A percentile compares a stretch with the other conserved stretches of the same genome.
These are phyloP conservation scores for Penicillium sp. DNA, from an alignment of 2,329 filamentous ascomycete species.

Conservation along the genomic window DNA sequence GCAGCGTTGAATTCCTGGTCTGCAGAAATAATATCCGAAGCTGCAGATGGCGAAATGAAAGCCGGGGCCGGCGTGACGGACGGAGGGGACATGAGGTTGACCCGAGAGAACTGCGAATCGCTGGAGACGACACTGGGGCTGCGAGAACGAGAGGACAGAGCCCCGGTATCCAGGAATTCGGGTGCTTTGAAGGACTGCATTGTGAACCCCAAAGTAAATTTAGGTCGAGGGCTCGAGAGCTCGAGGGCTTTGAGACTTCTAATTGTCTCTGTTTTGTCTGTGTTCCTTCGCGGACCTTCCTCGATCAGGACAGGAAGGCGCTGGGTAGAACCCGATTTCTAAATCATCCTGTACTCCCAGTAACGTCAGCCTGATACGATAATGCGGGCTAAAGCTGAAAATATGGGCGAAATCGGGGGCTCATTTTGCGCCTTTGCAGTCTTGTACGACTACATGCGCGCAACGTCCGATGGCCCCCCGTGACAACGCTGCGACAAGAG, in stretches of 20 bases:
- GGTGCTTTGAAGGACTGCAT: constrained; percentile 34
- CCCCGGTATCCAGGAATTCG: constrained; percentile 31
- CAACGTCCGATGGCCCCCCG: constrained; percentile 5
- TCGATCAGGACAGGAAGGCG: constrained; percentile 13
- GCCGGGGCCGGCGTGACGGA: constrained; percentile 71
- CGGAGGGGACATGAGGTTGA: constrained; percentile 60
- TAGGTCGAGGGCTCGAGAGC: constrained; percentile 3
- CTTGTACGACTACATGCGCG: constrained; percentile 7
- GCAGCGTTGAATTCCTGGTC: constrained; percentile 73
- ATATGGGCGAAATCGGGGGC: constrained; percentile 2
- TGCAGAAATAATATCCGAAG: constrained; percentile 86
- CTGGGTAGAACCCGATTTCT: constrained; percentile 22
- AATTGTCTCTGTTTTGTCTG: constrained; percentile 3
- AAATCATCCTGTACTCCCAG: constrained; percentile 26
- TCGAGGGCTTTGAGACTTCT: background rate
- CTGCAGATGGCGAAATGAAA: constrained; percentile 83
- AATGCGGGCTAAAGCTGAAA: constrained; percentile 12
- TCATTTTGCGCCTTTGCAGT: background rate
- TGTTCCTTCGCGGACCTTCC: constrained; percentile 8
- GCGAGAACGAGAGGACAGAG: constrained; percentile 35
- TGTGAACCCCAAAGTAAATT: constrained; percentile 15
- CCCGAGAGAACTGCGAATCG: constrained; percentile 33
- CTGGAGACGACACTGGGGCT: constrained; percentile 41
- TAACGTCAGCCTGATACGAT: constrained; percentile 19
- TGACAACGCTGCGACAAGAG: no score